Percentiles rank a stretch among this genome's conserved stretches.
phyloP scores from a whole-genome alignment of 2,329 filamentous ascomycete species.

The Aspergillus felis region DNA sequence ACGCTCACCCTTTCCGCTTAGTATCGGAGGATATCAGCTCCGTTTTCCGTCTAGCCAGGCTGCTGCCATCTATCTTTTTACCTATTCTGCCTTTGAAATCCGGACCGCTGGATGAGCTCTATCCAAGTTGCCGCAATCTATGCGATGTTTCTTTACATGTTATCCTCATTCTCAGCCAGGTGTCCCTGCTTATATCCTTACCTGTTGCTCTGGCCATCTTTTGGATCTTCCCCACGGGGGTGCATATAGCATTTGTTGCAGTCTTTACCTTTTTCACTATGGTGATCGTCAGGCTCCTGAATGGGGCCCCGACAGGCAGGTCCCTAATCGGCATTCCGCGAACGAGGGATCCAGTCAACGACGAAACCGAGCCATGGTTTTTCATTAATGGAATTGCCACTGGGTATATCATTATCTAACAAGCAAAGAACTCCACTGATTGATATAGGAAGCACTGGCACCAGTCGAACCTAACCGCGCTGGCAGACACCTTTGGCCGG shows the following conservation, averaged over 20 bases:
- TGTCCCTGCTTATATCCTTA: not conserved
- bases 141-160: not conserved
- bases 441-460: not conserved
- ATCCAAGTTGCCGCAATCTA: not conserved
- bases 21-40: not conserved
- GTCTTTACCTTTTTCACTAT: not conserved
- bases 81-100: not conserved
- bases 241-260: not conserved
- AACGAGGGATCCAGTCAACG: not conserved
- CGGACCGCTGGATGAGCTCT: not conserved
- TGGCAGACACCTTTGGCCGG: conserved; percentile 1
- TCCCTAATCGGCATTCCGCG: not conserved
- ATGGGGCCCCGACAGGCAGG: not conserved
- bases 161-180: not conserved
- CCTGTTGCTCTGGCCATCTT: not conserved
- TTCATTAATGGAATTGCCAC: conserved; percentile 5
- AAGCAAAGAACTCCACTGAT: not conserved
- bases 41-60: not conserved
- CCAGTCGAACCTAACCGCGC: not conserved
- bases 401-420: not conserved
- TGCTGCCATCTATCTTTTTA: not conserved
- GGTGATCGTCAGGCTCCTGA: not conserved
- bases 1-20: not conserved
- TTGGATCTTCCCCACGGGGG: not conserved
- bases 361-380: conserved; percentile 1